Percentiles rank a stretch among this genome's conserved stretches.
phyloP scores from a whole-genome alignment of 176 grass and related monocot species.

The Raddia guianensis region DNA sequence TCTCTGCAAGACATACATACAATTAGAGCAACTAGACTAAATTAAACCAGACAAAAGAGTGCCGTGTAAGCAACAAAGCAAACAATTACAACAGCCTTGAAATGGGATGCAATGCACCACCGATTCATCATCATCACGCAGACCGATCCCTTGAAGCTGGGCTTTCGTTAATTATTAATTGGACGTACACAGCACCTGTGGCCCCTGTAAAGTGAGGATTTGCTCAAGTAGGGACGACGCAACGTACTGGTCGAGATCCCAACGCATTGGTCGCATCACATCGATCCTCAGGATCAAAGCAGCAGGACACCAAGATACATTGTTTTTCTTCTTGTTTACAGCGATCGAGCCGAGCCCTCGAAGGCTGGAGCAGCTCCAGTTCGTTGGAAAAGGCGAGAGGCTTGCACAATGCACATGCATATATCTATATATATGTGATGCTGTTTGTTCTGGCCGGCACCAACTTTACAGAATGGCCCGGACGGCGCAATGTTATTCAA shows the following conservation, averaged over 20 bases:
- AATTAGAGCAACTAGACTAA: background rate
- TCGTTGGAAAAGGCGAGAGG: conserved; percentile 18
- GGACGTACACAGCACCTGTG: background rate
- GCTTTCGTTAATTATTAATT: background rate
- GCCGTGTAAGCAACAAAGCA: conserved; percentile 13
- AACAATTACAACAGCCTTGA: background rate
- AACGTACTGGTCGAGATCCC: conserved; percentile 7
- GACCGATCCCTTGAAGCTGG: background rate
- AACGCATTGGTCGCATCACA: conserved; percentile 18
- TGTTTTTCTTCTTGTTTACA: conserved; percentile 21
- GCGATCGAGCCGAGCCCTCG: conserved; percentile 30
- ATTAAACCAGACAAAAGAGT: background rate
- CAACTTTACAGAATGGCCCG: conserved; percentile 38
- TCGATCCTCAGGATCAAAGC: background rate
- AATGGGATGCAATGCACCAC: background rate
- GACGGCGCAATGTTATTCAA: background rate
- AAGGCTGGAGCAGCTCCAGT: conserved; percentile 21
- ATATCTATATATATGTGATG: too few species aligned
- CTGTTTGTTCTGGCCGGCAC: background rate
- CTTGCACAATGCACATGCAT: conserved; percentile 24
- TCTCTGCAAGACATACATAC: background rate
- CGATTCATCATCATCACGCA: conserved; percentile 14
- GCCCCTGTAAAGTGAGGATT: background rate
- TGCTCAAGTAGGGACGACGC: conserved; percentile 33
- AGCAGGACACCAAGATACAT: background rate